Evolutionary conservation across 176 grass and related monocot species (phyloP).

Genomic region (Bromus sterilis): DNA sequence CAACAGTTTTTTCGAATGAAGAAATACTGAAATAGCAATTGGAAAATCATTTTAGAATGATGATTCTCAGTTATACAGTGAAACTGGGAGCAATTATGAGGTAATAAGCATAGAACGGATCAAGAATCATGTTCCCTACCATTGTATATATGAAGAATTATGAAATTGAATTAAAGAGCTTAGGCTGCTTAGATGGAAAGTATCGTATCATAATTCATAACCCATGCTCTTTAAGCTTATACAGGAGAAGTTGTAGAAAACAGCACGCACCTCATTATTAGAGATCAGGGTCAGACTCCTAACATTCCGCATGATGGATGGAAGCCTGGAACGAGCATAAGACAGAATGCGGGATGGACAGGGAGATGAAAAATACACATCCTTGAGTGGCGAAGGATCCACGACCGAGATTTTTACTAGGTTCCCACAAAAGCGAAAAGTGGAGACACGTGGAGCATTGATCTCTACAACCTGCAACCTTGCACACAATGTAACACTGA

Average conservation of each 20-base stretch:
- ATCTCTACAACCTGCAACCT: neutral
- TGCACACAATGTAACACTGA: neutral
- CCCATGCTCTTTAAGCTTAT: too few species aligned
- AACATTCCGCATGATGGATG: neutral
- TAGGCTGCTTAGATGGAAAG: too few species aligned
- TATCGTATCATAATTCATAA: too few species aligned
- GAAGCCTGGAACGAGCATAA: neutral
- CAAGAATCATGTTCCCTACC: neutral
- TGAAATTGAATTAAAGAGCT: too few species aligned
- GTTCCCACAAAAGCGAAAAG: neutral
- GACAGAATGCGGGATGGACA: neutral
- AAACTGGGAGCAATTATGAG: neutral
- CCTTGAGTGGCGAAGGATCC: neutral
- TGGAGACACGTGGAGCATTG: neutral
- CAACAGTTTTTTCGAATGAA: neutral
- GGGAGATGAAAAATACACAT: neutral
- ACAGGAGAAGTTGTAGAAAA: too few species aligned
- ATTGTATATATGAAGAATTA: neutral
- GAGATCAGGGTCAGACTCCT: neutral
- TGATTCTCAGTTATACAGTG: neutral
- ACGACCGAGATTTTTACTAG: neutral
- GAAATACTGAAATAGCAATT: neutral
- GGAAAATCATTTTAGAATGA: neutral
- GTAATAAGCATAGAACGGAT: neutral
- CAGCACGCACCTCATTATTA: neutral